These are phyloP conservation scores for Lactarius quietus DNA, from an alignment of 768 basidiomycete genomes.

Conservation along the genomic window DNA sequence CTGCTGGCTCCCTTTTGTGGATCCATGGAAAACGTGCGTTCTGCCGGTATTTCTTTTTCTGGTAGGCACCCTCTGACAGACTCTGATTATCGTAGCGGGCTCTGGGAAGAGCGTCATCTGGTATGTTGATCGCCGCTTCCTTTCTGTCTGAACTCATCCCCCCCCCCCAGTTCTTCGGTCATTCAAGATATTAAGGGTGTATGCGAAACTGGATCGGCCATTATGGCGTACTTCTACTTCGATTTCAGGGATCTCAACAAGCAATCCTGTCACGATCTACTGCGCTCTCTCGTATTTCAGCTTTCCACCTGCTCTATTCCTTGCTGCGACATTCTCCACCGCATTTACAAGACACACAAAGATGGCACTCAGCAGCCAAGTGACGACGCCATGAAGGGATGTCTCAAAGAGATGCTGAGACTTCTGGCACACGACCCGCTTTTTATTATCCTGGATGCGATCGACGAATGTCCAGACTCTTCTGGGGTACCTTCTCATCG, in stretches of 20 bases:
- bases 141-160: not conserved
- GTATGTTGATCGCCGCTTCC: not conserved
- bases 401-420: not conserved
- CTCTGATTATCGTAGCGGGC: not conserved
- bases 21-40: not conserved
- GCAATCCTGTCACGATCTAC: not conserved
- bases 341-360: not conserved
- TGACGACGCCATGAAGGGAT: not conserved
- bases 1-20: not conserved
- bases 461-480: not conserved
- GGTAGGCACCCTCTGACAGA: not conserved
- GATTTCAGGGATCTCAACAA: not conserved
- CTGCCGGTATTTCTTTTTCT: not conserved
- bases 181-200: not conserved
- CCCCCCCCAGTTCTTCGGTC: not conserved
- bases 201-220: not conserved
- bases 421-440: not conserved
- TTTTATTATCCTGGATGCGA: not conserved
- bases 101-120: not conserved
- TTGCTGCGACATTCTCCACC: not conserved
- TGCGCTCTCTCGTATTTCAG: too few relatives aligned
- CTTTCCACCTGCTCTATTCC: too few relatives aligned
- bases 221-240: not conserved
- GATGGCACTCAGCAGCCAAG: not conserved
- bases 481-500: not conserved